Evolutionary conservation across 208 protist genomes (phyloP).

Genomic region (Plasmodiophora brassicae): DNA sequence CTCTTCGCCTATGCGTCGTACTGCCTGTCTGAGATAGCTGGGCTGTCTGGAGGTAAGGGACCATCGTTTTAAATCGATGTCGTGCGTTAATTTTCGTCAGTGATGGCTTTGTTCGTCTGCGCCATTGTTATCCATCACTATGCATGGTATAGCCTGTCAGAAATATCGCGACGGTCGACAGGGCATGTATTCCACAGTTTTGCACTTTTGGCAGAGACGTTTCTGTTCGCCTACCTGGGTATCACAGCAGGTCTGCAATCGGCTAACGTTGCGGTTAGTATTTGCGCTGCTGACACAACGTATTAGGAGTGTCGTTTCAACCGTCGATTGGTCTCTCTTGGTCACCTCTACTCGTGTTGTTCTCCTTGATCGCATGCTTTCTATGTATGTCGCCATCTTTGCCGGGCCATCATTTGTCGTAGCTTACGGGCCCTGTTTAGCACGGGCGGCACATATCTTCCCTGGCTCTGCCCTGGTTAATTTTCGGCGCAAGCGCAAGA

Average conservation of each 20-base stretch:
- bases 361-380: neutral
- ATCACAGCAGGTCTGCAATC: neutral
- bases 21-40: slow-evolving; percentile 37
- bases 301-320: neutral
- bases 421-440: neutral
- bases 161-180: neutral
- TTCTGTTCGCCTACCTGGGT: slow-evolving; percentile 28
- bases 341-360: neutral
- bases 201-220: slow-evolving; percentile 24
- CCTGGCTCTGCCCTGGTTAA: neutral
- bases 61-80: neutral
- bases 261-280: neutral
- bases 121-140: slow-evolving; percentile 41
- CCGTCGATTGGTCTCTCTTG: neutral
- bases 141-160: slow-evolving; percentile 35
- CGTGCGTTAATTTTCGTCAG: neutral
- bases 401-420: neutral
- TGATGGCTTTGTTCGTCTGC: slow-evolving; percentile 41
- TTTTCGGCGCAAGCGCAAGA: neutral
- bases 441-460: neutral
- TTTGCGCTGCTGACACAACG: too few species aligned
- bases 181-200: slow-evolving; percentile 5
- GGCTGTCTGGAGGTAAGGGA: slow-evolving; percentile 37
- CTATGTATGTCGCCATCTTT: neutral
- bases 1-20: slow-evolving; percentile 32